phyloP scores from a whole-genome alignment of 192 early-diverging fungal genomes.

The Ambispora gerdemannii region DNA sequence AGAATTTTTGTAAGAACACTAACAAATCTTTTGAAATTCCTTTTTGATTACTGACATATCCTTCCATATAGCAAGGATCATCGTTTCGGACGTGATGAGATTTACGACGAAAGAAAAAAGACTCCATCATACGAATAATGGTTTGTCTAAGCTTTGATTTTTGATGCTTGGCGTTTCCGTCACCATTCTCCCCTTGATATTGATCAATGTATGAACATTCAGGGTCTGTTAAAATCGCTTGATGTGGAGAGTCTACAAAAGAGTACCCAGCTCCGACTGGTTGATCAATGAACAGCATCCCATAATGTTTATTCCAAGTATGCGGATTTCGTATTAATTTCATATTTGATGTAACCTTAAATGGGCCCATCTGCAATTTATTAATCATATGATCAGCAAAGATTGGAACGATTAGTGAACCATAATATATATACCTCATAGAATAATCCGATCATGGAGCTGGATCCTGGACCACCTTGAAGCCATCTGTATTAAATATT shows the following conservation, averaged over 20 bases:
- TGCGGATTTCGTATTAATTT: conserved; percentile 48
- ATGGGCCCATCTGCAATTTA: conserved; percentile 79
- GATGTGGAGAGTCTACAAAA: conserved; percentile 32
- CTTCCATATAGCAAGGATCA: conserved; percentile 59
- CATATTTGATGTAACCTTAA: conserved; percentile 56
- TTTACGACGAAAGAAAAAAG: no score
- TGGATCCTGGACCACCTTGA: conserved; percentile 80
- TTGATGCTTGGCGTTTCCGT: no score
- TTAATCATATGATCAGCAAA: no score
- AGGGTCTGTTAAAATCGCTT: no score
- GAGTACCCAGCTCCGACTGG: conserved; percentile 74
- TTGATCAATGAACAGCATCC: conserved; percentile 77
- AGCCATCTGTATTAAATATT: conserved; percentile 51
- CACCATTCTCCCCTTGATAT: no score
- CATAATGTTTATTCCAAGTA: conserved; percentile 69
- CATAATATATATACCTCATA: conserved; percentile 25
- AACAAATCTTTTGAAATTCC: conserved; percentile 69
- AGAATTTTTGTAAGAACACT: conserved; percentile 70
- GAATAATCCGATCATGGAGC: conserved; percentile 77
- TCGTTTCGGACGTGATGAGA: no score
- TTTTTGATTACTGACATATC: conserved; percentile 68
- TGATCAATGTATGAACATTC: no score
- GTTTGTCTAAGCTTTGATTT: no score
- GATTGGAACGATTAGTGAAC: no score
- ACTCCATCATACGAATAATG: no score